phyloP scores from a whole-genome alignment of 371 early-diverging fungal species.

The Apophysomyces sp. region DNA sequence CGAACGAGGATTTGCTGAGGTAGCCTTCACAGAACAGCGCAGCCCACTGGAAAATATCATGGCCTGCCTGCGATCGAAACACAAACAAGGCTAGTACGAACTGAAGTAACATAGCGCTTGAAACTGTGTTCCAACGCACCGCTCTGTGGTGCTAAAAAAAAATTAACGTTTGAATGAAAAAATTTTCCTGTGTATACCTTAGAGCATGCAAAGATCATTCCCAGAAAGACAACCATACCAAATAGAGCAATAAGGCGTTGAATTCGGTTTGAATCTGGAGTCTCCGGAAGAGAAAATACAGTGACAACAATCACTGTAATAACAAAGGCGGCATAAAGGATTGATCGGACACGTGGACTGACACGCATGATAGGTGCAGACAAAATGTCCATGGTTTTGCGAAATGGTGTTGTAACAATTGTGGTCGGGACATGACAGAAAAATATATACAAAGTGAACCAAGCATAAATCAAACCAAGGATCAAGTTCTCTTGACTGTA shows the following conservation, averaged over 20 bases:
- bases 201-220: slow-evolving; percentile 56
- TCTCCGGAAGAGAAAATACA: slow-evolving; percentile 57
- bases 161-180: neutral
- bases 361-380: slow-evolving; percentile 24
- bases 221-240: slow-evolving; percentile 70
- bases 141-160: slow-evolving; percentile 46
- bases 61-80: slow-evolving; percentile 75
- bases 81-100: slow-evolving; percentile 82
- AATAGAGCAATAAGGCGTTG: slow-evolving; percentile 76
- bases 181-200: slow-evolving; percentile 23
- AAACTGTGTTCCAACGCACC: slow-evolving; percentile 79
- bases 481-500: slow-evolving; percentile 29
- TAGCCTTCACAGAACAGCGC: slow-evolving; percentile 65
- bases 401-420: slow-evolving; percentile 20
- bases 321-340: slow-evolving; percentile 37
- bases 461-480: slow-evolving; percentile 22
- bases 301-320: slow-evolving; percentile 55
- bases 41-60: slow-evolving; percentile 75
- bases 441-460: slow-evolving; percentile 20
- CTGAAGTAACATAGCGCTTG: slow-evolving; percentile 74
- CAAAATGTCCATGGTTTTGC: slow-evolving; percentile 5
- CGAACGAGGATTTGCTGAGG: slow-evolving; percentile 65
- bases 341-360: slow-evolving; percentile 7
- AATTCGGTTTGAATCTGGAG: slow-evolving; percentile 54
- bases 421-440: slow-evolving; percentile 35